Evolutionary conservation across 2,329 filamentous ascomycete species (phyloP).

Genomic region (Apiospora koreana): DNA sequence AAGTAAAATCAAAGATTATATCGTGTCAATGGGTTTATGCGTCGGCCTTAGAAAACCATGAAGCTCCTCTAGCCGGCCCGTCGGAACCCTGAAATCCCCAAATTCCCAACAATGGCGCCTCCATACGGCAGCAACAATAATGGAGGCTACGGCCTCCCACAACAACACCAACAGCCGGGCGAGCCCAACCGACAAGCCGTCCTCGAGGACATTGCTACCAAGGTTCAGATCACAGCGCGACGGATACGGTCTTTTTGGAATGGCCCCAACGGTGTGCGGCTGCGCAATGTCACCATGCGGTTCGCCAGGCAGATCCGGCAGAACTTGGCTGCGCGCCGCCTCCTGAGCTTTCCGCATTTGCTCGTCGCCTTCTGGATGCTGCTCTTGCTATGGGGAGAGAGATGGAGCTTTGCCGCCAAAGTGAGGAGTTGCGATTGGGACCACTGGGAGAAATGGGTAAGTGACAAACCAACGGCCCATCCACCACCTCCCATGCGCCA

Average conservation of each 20-base stretch:
- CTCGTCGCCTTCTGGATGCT: slow-evolving; percentile 75
- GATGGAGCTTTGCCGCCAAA: slow-evolving; percentile 71
- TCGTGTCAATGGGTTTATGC: not conserved
- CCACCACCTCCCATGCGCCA: not conserved
- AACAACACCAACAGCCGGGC: not conserved
- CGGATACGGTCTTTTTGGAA: not conserved
- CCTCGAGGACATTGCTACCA: slow-evolving; percentile 6
- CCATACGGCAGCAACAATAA: not conserved
- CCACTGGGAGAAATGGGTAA: slow-evolving; percentile 91
- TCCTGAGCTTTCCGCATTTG: slow-evolving; percentile 65
- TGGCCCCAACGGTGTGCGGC: slow-evolving; percentile 15
- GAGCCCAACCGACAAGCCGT: slow-evolving; percentile 9
- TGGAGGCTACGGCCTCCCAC: slow-evolving; percentile 11
- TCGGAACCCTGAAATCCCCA: not conserved
- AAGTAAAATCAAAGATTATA: not conserved
- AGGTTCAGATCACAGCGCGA: not conserved
- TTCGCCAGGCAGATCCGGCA: slow-evolving; percentile 36
- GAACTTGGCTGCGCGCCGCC: slow-evolving; percentile 52
- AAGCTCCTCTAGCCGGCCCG: not conserved
- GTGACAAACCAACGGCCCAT: slow-evolving; percentile 24
- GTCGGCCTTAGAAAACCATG: not conserved
- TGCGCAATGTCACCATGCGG: slow-evolving; percentile 31
- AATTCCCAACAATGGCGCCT: slow-evolving; percentile 13
- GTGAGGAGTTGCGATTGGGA: slow-evolving; percentile 78
- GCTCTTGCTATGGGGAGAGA: slow-evolving; percentile 82